Conservation (phyloP, 208 protist genomes). For the Leishmania turanica region DNA sequence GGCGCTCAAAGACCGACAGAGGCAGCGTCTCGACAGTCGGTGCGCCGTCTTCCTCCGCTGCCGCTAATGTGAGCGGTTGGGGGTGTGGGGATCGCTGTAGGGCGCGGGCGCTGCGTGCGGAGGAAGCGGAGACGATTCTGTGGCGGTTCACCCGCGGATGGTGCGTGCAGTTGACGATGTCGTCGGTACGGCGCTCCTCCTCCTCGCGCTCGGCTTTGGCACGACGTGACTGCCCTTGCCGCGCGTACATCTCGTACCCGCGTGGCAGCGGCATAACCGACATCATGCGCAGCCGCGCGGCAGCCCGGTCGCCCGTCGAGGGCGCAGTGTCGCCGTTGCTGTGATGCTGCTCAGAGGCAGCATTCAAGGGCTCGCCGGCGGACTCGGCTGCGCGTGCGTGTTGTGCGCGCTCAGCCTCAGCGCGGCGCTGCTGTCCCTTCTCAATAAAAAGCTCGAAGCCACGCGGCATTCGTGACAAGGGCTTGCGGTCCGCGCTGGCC, state of each 20-base stretch:
- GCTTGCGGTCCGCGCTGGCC: neutral
- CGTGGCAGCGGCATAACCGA: constrained; percentile 19
- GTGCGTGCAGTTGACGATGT: constrained; percentile 25
- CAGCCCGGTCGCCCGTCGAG: neutral
- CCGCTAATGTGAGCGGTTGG: neutral
- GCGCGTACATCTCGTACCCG: constrained; percentile 21
- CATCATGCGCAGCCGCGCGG: constrained; percentile 14
- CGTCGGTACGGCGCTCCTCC: constrained; percentile 15
- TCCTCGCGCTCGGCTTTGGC: constrained; percentile 15
- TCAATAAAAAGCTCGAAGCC: constrained; percentile 42
- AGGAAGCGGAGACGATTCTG: neutral
- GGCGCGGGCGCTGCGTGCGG: neutral
- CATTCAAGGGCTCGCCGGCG: constrained; percentile 1
- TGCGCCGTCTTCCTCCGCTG: neutral
- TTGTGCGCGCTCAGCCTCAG: constrained; percentile 24
- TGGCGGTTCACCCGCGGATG: constrained; percentile 16
- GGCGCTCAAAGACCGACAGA: constrained; percentile 21
- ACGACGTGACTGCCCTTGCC: constrained; percentile 23
- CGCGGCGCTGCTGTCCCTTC: constrained; percentile 39
- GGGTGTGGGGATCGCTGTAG: neutral
- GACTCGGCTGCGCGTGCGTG: constrained; percentile 12
- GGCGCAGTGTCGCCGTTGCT: neutral
- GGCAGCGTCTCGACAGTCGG: neutral
- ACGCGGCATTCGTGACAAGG: neutral
- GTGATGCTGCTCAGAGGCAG: neutral